Percentiles rank a stretch among this genome's conserved stretches.
These are phyloP conservation scores for Trametes punicea DNA, from an alignment of 768 basidiomycete genomes.

Conservation along the genomic window DNA sequence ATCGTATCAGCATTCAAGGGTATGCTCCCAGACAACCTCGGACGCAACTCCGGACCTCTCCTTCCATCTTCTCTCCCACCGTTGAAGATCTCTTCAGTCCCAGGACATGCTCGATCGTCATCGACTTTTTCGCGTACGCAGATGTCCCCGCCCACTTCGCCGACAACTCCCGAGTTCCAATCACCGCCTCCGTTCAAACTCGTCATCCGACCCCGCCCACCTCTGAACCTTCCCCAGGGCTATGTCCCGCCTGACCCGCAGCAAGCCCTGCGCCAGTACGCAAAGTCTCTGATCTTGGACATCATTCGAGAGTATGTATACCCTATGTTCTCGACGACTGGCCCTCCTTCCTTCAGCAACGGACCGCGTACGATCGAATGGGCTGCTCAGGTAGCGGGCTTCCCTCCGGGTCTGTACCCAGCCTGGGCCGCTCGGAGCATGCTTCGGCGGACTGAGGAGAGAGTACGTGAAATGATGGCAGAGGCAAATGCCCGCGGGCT, in stretches of 20 bases:
- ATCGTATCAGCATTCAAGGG: conserved; percentile 49
- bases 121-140: conserved; percentile 20
- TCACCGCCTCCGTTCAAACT: conserved; percentile 24
- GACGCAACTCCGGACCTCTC: conserved; percentile 11
- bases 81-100: conserved; percentile 10
- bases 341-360: conserved; percentile 5
- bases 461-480: conserved; percentile 23
- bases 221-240: conserved; percentile 15
- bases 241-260: conserved; percentile 14
- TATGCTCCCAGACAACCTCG: conserved; percentile 14
- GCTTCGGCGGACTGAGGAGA: conserved; percentile 44
- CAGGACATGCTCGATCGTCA: conserved; percentile 19
- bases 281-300: conserved; percentile 66
- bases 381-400: conserved; percentile 13
- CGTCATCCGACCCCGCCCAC: conserved; percentile 22
- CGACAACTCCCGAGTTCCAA: conserved; percentile 30
- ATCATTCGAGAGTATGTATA: conserved; percentile 56
- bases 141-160: conserved; percentile 26
- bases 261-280: conserved; percentile 48
- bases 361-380: neutral
- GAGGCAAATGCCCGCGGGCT: conserved; percentile 11
- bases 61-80: conserved; percentile 16
- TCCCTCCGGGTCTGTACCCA: conserved; percentile 41
- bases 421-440: conserved; percentile 54
- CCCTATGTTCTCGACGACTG: conserved; percentile 16